Evolutionary conservation across 2,329 filamentous ascomycete genomes (phyloP), one percentile per base, ranked within the genome.

Genomic region (Dothideomycetidae sp.): DNA sequence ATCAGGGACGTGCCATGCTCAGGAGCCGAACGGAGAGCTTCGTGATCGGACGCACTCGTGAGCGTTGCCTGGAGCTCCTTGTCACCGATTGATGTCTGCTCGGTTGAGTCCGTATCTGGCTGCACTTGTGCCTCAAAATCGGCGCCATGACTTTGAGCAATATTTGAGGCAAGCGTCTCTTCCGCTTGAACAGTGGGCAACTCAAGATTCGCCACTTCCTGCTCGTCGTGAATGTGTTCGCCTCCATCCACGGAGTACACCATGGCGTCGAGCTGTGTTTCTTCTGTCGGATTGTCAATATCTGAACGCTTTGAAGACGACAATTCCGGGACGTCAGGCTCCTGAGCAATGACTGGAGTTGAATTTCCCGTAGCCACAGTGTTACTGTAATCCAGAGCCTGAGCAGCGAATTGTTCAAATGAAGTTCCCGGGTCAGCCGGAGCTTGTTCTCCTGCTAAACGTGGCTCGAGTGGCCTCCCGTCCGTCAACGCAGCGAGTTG

Each of bases 331-430:
- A n/a, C n/a, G n/a, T 7, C n/a, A 26, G 21, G 21, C 21, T n/a
- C 21, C 21, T 26, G 7, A 7, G 7, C 7, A 26, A n/a, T 7
- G 7, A 26, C 21, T 26, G 7, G 7, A n/a, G 21, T 26, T 7
- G 21, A 26, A n/a, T n/a, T 26, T 7, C n/a, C 21, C 7, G n/a
- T 7, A 7, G 21, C 21, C 7, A n/a, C n/a, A n/a, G 21, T n/a
- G n/a, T 7, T 26, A n/a, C 39, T 41, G 16, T 41, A 34, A 12
- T 41, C 30, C 10, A 41, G 30, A 7, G 39, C 39, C 21, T 41
- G 39, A 12, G 36, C 36, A 16, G 36, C 36, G 21, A 38, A 38
- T 17, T 38, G 36, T 18, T 32, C 36, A 19, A 38, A 38, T 10
- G 36, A 26, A 7, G 29, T 32, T 2, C 21, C 29, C 21, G 21